A percentile compares a stretch with the other conserved stretches of the same genome.
Evolutionary conservation across 176 grass and related monocot species (phyloP).

Genomic region (Oryza longistaminata): DNA sequence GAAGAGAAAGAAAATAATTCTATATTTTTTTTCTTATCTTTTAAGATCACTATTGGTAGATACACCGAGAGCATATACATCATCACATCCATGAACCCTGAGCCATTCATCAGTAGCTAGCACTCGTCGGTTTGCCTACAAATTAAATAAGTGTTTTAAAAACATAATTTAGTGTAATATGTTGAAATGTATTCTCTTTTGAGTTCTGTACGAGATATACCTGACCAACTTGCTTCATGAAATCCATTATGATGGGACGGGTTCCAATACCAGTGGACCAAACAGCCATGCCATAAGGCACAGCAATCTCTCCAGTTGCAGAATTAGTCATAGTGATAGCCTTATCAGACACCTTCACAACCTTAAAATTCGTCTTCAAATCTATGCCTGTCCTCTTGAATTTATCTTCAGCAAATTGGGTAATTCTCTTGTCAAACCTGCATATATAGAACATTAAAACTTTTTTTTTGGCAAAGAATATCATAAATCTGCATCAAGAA

Average conservation of each 20-base stretch:
- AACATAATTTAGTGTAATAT: neutral
- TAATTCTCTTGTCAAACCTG: conserved; percentile 97
- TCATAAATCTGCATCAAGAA: neutral
- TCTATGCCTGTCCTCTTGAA: conserved; percentile 90
- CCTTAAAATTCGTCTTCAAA: conserved; percentile 84
- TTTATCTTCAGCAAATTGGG: conserved; percentile 86
- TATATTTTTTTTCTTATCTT: no score
- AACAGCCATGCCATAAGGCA: conserved; percentile 89
- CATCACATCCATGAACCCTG: conserved; percentile 59
- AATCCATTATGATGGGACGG: conserved; percentile 76
- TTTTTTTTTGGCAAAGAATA: neutral
- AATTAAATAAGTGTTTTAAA: neutral
- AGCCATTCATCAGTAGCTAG: conserved; percentile 85
- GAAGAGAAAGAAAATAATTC: no score
- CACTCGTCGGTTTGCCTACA: conserved; percentile 55
- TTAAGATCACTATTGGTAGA: no score
- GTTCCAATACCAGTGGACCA: conserved; percentile 96
- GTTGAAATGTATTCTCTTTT: neutral
- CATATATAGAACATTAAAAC: neutral
- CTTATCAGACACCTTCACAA: conserved; percentile 84
- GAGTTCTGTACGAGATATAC: conserved; percentile 33
- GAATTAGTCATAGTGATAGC: conserved; percentile 73
- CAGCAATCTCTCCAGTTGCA: conserved; percentile 58
- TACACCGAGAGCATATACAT: conserved; percentile 76
- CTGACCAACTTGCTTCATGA: conserved; percentile 95